These are phyloP conservation scores for Plasmodium billcollinsi DNA, from an alignment of 169 alveolate species.

Conservation along the genomic window DNA sequence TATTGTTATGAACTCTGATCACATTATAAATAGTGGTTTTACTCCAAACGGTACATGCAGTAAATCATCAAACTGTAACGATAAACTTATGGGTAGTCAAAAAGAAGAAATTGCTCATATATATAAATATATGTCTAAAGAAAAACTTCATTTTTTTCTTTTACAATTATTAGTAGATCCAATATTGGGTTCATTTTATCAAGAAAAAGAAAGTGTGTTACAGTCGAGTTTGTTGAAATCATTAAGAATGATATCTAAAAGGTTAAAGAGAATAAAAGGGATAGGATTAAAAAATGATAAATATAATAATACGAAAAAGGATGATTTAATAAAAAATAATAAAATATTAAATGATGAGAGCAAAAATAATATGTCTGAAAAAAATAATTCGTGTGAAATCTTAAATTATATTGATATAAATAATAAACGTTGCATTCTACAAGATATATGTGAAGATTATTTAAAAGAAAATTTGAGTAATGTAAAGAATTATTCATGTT, in stretches of 20 bases:
- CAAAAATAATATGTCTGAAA: neutral
- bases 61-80: too few species aligned
- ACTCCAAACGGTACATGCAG: too few species aligned
- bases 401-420: conserved; percentile 4
- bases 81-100: neutral
- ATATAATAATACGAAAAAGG: neutral
- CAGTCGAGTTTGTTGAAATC: conserved; percentile 41
- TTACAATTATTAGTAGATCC: conserved; percentile 74
- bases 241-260: conserved; percentile 42
- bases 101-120: conserved; percentile 1
- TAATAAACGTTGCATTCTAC: conserved; percentile 2
- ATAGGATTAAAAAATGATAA: neutral
- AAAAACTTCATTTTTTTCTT: conserved; percentile 3
- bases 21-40: too few species aligned
- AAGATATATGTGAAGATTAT: conserved; percentile 51
- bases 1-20: neutral
- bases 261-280: conserved; percentile 22
- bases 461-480: conserved; percentile 16
- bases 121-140: neutral
- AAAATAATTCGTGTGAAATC: neutral
- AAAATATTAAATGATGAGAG: neutral
- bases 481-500: conserved; percentile 43
- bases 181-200: conserved; percentile 42
- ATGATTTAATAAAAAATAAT: neutral
- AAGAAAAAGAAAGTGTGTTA: conserved; percentile 51